Evolutionary conservation across 805 yeast species (phyloP), one percentile per base, ranked within the genome.

Genomic region (Candida parachauliodes): DNA sequence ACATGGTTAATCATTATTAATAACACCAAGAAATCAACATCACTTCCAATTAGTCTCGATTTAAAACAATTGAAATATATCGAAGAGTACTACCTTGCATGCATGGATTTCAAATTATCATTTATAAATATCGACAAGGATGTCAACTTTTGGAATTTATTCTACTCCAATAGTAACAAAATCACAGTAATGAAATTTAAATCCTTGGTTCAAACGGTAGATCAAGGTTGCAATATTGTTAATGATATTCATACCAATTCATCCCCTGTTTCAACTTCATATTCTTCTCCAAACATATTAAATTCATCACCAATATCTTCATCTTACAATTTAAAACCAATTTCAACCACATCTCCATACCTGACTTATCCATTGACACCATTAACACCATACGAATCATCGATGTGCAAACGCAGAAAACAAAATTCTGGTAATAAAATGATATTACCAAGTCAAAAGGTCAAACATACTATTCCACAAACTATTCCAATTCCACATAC

Each of bases 1-100:
- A 74, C 79, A 17, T 70, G 79, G 79, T 55, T 70, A 8, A 54
- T 48, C 41, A 47, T 55, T 9, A 44, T 47, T 15, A 41, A 42
- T 10, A 48, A 41, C 34, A 48, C 49, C 22, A 46, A 45, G 23
- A 28, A 16, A 6, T 7, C 32, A 18, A 14, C 16, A 20, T 39
- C 44, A 19, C 31, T 11, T 14, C 28, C 42, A 20, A 28, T 49
- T 6, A 43, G 44, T 20, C 33, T 54, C 5, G 55, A 57, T 36
- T 45, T 59, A 27, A 48, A 47, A 28, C 27, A 58, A 16, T 42
- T 62, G 32, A 58, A 57, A 37, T 45, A 48, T 19, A 43, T 62
- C 37, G 68, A 62, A 42, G 36, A 48, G 19, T 55, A 54, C 32
- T 60, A 56, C 37, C 48, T 60, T 32, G 43, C 49, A 22, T 46